Evolutionary conservation across 306 rosid species (phyloP).

Genomic region (Rosa chinensis): DNA sequence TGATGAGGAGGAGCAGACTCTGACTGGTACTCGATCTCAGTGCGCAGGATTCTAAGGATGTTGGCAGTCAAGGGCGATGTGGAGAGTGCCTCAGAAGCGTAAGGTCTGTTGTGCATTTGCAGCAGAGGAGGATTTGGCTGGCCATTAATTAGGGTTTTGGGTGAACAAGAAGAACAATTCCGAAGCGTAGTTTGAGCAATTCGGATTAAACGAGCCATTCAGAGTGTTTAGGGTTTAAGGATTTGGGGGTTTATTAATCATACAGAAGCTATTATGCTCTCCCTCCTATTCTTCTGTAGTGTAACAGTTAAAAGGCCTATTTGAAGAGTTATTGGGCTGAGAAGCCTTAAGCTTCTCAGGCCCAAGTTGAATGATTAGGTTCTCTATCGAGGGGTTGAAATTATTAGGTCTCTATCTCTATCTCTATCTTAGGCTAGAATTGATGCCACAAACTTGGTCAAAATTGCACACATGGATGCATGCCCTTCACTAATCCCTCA

Average conservation of each 20-base stretch:
- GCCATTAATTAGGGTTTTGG: conserved; percentile 8
- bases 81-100: conserved; percentile 30
- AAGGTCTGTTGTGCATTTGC: conserved; percentile 24
- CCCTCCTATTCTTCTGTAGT: not conserved
- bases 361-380: not conserved
- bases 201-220: conserved; percentile 54
- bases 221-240: conserved; percentile 23
- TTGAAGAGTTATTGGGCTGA: not conserved
- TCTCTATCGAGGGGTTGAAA: not conserved
- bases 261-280: not conserved
- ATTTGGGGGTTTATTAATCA: not conserved
- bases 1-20: conserved; percentile 66
- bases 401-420: not conserved
- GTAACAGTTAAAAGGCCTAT: not conserved
- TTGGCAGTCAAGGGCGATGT: conserved; percentile 69
- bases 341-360: not conserved
- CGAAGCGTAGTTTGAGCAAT: conserved; percentile 30
- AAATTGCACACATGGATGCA: too few species aligned
- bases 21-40: conserved; percentile 56
- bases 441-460: not conserved
- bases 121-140: conserved; percentile 19
- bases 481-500: too few species aligned
- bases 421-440: not conserved
- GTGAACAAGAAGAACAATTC: conserved; percentile 8
- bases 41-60: conserved; percentile 62